Evolutionary conservation across 164 flowering plant species (phyloP).

Genomic region (Vitis amurensis): DNA sequence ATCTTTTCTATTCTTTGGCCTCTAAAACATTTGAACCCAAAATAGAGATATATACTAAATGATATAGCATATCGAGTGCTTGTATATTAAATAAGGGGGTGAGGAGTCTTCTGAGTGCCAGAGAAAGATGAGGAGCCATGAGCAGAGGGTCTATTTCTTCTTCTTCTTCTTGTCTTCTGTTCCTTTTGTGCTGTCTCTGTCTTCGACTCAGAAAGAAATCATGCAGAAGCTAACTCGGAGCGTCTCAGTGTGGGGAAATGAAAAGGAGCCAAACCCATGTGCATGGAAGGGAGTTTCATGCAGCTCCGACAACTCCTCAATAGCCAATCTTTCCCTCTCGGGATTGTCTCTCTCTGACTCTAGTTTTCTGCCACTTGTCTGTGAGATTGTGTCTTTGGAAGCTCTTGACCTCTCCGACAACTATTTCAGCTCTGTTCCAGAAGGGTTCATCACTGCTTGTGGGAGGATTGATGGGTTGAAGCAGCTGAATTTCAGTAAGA

Average conservation of each 20-base stretch:
- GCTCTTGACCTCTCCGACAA: constrained; percentile 42
- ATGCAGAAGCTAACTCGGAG: constrained; percentile 22
- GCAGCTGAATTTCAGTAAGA: constrained; percentile 38
- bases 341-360: constrained; percentile 18
- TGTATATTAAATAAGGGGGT: background rate
- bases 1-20: constrained; percentile 2
- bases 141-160: background rate
- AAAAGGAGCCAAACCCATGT: constrained; percentile 28
- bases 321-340: constrained; percentile 28
- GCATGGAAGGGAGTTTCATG: constrained; percentile 42
- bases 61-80: background rate
- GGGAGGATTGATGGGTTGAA: constrained; percentile 28
- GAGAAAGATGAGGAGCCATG: constrained; percentile 29
- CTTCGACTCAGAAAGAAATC: constrained; percentile 16
- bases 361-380: constrained; percentile 25
- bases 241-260: constrained; percentile 12
- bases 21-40: background rate
- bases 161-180: constrained; percentile 14
- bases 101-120: no score
- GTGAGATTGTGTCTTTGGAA: constrained; percentile 35
- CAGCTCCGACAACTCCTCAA: constrained; percentile 12
- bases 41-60: background rate
- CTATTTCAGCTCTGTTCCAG: constrained; percentile 22
- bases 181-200: background rate
- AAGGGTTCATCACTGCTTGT: constrained; percentile 32